phyloP scores from a whole-genome alignment of 1,139 yeast species.

The Debaryomyces coudertii region DNA sequence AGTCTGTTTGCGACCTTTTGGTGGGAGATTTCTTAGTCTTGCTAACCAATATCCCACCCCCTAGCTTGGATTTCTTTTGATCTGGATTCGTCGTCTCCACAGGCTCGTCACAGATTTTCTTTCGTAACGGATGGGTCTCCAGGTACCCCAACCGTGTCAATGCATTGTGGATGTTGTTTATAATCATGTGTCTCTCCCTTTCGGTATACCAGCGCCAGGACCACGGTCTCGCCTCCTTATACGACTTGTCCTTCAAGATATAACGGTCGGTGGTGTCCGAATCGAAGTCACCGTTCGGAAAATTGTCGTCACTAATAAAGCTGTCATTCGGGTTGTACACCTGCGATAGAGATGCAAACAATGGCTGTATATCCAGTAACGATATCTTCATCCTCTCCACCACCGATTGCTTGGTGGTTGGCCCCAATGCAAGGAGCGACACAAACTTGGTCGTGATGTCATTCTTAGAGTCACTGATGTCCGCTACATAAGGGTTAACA shows the following conservation, averaged over 20 bases:
- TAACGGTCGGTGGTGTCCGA: slow-evolving; percentile 14
- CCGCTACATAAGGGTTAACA: slow-evolving; percentile 23
- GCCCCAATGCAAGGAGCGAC: slow-evolving; percentile 44
- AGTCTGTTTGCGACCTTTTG: slow-evolving; percentile 25
- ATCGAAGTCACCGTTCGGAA: slow-evolving; percentile 23
- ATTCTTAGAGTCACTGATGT: slow-evolving; percentile 25
- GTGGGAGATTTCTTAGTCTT: slow-evolving; percentile 15
- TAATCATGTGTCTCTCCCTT: slow-evolving; percentile 37
- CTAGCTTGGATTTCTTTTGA: slow-evolving; percentile 20
- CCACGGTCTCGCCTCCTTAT: slow-evolving; percentile 48
- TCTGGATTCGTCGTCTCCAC: slow-evolving; percentile 11
- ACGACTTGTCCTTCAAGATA: slow-evolving; percentile 45
- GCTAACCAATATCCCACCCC: slow-evolving; percentile 26
- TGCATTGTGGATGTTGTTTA: slow-evolving; percentile 41
- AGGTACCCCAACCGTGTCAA: slow-evolving; percentile 48
- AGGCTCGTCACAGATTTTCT: slow-evolving; percentile 33
- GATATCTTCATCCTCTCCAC: slow-evolving; percentile 17
- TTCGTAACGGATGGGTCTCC: slow-evolving; percentile 49
- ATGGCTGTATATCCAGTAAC: slow-evolving; percentile 10
- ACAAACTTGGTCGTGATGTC: slow-evolving; percentile 32
- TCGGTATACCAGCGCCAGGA: slow-evolving; percentile 35
- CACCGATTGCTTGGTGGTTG: slow-evolving; percentile 27
- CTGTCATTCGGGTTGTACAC: slow-evolving; percentile 36
- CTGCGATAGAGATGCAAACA: slow-evolving; percentile 29
- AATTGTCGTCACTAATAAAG: slow-evolving; percentile 37